Evolutionary conservation across 495 filamentous ascomycete genomes (phyloP), one percentile per base, ranked within the genome.

Genomic region (Aspergillus ellipticus): DNA sequence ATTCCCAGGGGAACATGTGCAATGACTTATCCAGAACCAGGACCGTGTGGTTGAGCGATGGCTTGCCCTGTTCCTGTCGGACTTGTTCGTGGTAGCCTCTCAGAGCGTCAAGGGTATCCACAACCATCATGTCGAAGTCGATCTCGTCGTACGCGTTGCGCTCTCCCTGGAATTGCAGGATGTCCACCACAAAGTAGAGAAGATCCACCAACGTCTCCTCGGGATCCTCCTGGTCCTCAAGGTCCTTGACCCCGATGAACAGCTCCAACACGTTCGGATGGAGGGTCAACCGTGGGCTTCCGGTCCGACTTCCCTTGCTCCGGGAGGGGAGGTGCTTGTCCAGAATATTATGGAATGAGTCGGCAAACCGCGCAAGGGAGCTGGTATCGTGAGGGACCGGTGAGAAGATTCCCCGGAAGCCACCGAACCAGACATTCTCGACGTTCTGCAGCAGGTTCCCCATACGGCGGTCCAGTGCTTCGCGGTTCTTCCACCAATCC

Each of bases 81-180:
- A 70, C 72, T 21, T 78, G 78, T 21, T 83, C 78, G 61, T 98
- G 86, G 62, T 97, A 96, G 1, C 81, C 75, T 22, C 85, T 79
- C 16, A 97, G 72, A 5, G 90, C 89, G 66, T 95, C 90, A 6
- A 86, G 79, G 1, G 88, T 89, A 37, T 94, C 90, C 16, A 97
- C 77, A 15, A 88, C 83, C 79, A 97, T 91, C 68, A 84, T 80
- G 63, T 98, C 94, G 60, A 96, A 93, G 66, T 98, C 92, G 62
- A 98, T 88, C 73, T 98, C 94, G 65, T 97, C 95, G 73, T 96
- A 97, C 2, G 95, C 94, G 68, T 97, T 97, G 28, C 85, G 82
- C 71, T 98, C 94, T 2, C 94, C 94, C 59, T 95, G 89, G 71
- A 97, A 98, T 70, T 97, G 95, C 24, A 97, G 74, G 48, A 97